A percentile compares a stretch with the other conserved stretches of the same genome.
These are phyloP conservation scores for Acorus calamus DNA, from an alignment of 106 monocot species.

Conservation along the genomic window DNA sequence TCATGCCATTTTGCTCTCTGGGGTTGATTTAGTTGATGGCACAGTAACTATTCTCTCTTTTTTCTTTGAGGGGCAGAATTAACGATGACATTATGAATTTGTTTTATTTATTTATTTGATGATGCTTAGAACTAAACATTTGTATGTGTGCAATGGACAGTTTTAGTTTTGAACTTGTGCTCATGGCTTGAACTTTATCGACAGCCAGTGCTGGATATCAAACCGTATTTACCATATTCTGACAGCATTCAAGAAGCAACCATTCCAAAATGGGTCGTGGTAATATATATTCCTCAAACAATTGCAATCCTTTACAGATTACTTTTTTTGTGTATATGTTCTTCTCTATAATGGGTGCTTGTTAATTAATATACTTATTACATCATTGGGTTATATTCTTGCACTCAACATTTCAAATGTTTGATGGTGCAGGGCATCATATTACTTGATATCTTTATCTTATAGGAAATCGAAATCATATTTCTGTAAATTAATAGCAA, in stretches of 20 bases:
- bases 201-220: constrained; percentile 95
- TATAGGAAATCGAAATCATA: too few species aligned
- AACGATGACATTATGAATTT: too few species aligned
- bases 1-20: constrained; percentile 63
- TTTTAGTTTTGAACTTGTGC: constrained; percentile 24
- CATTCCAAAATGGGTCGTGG: constrained; percentile 74
- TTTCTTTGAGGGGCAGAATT: neutral
- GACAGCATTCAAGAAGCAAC: constrained; percentile 64
- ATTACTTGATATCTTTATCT: too few species aligned
- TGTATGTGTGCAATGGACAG: constrained; percentile 11
- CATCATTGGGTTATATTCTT: too few species aligned
- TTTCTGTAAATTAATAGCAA: too few species aligned
- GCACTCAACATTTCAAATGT: too few species aligned
- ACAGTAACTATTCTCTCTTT: constrained; percentile 35
- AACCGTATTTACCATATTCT: constrained; percentile 90
- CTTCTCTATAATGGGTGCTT: neutral
- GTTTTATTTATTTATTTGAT: neutral
- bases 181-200: constrained; percentile 27
- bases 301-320: too few species aligned
- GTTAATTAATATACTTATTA: too few species aligned
- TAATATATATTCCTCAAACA: constrained; percentile 9
- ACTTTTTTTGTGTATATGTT: neutral
- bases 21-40: constrained; percentile 96
- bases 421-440: too few species aligned
- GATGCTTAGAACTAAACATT: neutral